Percentiles rank a stretch among this genome's conserved stretches.
Evolutionary conservation across 164 flowering plant species (phyloP).

Genomic region (Nymphaea thermarum): DNA sequence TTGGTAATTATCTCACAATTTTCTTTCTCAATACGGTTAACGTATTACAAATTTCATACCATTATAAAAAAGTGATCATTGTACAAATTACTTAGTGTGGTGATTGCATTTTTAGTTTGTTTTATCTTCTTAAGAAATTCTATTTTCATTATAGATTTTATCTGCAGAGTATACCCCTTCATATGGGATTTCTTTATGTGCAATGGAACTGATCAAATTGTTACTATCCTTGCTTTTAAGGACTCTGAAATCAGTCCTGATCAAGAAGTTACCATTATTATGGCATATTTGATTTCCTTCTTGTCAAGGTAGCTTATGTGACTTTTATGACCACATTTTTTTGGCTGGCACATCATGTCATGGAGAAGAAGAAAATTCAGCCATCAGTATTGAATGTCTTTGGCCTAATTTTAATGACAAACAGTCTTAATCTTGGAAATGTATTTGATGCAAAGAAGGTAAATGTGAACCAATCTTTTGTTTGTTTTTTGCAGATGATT

Average conservation of each 20-base stretch:
- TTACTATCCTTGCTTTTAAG: constrained; percentile 85
- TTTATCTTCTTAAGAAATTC: constrained; percentile 8
- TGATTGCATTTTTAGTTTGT: constrained; percentile 1
- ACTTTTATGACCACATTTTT: neutral
- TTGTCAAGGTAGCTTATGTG: no score
- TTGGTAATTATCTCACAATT: neutral
- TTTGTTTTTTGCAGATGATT: neutral
- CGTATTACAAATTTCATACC: constrained; percentile 56
- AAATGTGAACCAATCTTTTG: neutral
- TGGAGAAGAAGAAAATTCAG: constrained; percentile 66
- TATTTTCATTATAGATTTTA: constrained; percentile 49
- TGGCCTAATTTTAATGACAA: constrained; percentile 90
- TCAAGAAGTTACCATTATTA: no score
- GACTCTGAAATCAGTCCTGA: constrained; percentile 62
- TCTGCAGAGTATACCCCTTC: constrained; percentile 90
- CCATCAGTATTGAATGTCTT: constrained; percentile 95
- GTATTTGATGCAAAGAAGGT: constrained; percentile 86
- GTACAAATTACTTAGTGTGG: constrained; percentile 6
- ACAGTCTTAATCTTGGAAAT: constrained; percentile 80
- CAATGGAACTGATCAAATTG: constrained; percentile 73
- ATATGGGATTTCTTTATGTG: constrained; percentile 82
- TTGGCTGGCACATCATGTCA: constrained; percentile 73
- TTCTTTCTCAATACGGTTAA: neutral
- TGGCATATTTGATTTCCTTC: no score
- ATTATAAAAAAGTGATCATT: constrained; percentile 90